phyloP scores from a whole-genome alignment of 169 alveolate species.

The Plasmodium inui region DNA sequence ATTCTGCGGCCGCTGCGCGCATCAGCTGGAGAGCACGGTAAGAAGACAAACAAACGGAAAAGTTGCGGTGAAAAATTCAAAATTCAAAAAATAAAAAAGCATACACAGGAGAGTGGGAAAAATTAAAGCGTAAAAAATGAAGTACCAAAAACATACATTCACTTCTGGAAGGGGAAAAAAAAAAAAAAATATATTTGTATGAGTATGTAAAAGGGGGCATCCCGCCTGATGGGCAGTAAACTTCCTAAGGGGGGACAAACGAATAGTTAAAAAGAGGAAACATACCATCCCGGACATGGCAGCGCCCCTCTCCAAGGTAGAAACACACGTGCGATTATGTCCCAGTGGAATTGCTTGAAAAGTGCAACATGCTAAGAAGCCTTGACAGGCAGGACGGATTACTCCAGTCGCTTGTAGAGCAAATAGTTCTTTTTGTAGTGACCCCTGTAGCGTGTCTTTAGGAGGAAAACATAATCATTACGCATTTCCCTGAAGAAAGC shows the following conservation, averaged over 20 bases:
- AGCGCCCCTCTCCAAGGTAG: neutral
- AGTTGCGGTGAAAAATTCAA: neutral
- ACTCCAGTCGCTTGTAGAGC: conserved; percentile 6
- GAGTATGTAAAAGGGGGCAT: neutral
- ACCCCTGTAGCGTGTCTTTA: conserved; percentile 9
- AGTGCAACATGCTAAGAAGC: neutral
- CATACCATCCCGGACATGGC: neutral
- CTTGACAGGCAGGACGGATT: neutral
- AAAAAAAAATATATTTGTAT: neutral
- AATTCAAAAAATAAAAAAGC: neutral
- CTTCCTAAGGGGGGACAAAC: neutral
- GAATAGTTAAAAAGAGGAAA: neutral
- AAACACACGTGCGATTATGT: neutral
- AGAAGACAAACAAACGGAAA: neutral
- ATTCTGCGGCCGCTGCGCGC: neutral
- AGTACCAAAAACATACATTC: neutral
- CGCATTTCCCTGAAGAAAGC: conserved; percentile 24
- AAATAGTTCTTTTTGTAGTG: conserved; percentile 29
- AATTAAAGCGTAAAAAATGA: neutral
- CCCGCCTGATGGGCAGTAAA: neutral
- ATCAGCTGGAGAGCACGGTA: neutral
- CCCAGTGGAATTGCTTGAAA: neutral
- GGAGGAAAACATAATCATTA: conserved; percentile 12
- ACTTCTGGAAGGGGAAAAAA: neutral
- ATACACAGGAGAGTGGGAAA: neutral